Conservation (phyloP, 108 stramenopile species). For the Cyclotella sp. region DNA sequence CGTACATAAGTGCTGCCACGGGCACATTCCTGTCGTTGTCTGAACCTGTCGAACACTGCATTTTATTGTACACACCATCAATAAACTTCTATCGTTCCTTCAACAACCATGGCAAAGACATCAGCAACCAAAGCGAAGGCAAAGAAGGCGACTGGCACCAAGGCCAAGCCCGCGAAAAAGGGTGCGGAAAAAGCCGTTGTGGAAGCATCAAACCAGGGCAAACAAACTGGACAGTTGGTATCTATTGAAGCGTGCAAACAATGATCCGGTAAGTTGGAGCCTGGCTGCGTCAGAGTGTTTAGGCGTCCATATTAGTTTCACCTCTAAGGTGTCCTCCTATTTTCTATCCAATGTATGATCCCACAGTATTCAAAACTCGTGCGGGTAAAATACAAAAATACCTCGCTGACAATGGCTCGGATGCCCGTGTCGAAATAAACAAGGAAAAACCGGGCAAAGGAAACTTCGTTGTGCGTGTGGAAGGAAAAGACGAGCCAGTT, state of each 20-base stretch:
- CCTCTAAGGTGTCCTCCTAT: neutral
- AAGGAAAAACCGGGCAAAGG: slow-evolving; percentile 81
- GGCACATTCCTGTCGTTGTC: too few species aligned
- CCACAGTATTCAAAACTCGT: slow-evolving; percentile 76
- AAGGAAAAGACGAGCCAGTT: slow-evolving; percentile 71
- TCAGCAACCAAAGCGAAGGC: slow-evolving; percentile 27
- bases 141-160: slow-evolving; percentile 43
- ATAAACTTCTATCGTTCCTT: too few species aligned
- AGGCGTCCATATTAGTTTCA: too few species aligned
- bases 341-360: neutral
- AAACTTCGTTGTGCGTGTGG: slow-evolving; percentile 77
- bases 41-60: neutral
- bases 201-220: slow-evolving; percentile 11
- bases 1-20: too few species aligned
- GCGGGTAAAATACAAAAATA: slow-evolving; percentile 75
- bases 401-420: slow-evolving; percentile 58
- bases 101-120: slow-evolving; percentile 39
- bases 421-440: slow-evolving; percentile 72
- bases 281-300: neutral
- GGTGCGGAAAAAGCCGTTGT: slow-evolving; percentile 2
- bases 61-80: neutral
- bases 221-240: slow-evolving; percentile 35
- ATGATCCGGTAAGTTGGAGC: slow-evolving; percentile 18
- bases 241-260: slow-evolving; percentile 86
- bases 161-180: slow-evolving; percentile 22